Evolutionary conservation across 192 early-diverging fungal species (phyloP), one percentile per base, ranked within the genome.

Genomic region (Coemansia umbellata): DNA sequence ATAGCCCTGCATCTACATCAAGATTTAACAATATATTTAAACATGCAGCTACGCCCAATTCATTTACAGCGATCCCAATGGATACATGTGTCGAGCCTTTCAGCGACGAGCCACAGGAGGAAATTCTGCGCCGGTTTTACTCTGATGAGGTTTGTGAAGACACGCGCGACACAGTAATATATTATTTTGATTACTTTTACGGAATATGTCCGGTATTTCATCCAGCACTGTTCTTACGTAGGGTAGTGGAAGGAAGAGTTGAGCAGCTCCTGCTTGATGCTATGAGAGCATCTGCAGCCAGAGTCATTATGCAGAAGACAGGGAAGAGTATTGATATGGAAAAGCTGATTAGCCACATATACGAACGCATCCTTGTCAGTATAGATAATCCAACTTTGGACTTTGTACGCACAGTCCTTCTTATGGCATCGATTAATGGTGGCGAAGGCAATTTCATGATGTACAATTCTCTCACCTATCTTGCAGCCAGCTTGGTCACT

Each of bases 131-230:
- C 4, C 59, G 64, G 30, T 74, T 74, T 41, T 67, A 66, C 32
- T 74, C 71, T 2, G 56, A 63, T 15, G 60, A 74, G 57, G 49
- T 67, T 5, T 28, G 60, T 7, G 56, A 62, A 32, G 60, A 63
- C 0, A 67, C 64, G 45, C 68, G 68, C 22, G 47, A 59, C 8
- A 43, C 68, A 1, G 39, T 71, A 3, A 14, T 64, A 3, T 52
- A 52, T 1, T 71, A 71, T 27, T 71, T 53, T 40, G 39, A 57
- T 24, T 64, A 54, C n/a, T 53, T 71, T 15, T 71, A 71, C 57
- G 47, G 52, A 18, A 35, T 37, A 26, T 71, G 56, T 17, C 61
- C 68, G 18, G 53, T 63, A 30, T 52, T 71, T 18, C 68, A 71
- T 21, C 68, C 68, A 31, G 54, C 68, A 3, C 63, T 62, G 33